Evolutionary conservation across 2,329 filamentous ascomycete genomes (phyloP), one percentile per base, ranked within the genome.

Genomic region (Aureobasidium sp.): DNA sequence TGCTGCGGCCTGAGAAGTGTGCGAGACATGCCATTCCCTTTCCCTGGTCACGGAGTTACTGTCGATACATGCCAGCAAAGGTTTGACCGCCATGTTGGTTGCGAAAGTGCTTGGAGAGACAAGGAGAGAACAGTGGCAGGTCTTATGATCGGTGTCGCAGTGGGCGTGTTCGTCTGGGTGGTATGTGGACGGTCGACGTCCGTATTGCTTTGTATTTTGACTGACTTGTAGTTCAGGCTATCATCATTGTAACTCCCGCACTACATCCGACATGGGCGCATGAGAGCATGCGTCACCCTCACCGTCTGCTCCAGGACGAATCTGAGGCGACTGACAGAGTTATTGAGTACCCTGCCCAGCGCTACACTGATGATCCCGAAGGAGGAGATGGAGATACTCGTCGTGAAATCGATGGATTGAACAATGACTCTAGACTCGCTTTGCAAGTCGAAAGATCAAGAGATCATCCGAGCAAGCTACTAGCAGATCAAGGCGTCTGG

Each of bases 1-100:
- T 89, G 85, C 69, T 89, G 85, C 59, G 85, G 85, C 0, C 71
- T 86, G 29, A 74, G 74, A 53, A 75, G 71, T 4, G 63, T 79
- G 24, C 66, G 63, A 25, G 83, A 89, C 61, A 79, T 77, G 59
- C 77, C 79, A 0, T 87, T 77, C 71, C 85, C 85, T 0, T 86
- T 85, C 55, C 71, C 72, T 50, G 53, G 69, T 51, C 58, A 66
- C 48, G 59, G 61, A 47, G 45, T 66, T 39, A 57, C 61, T 37
- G 37, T 53, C 17, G 59, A 66, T 38, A 64, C 68, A 11, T 85
- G 83, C 61, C 59, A 68, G 4, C 63, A 70, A 40, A 66, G 72
- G 4, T 81, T 74, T 58, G 70, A 71, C 0, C 70, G 79, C 25
- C 64, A 62, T 0, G 61, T 54, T 12, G 64, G 75, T 0, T 88